Evolutionary conservation across 768 basidiomycete species (phyloP).

Genomic region (Stropharia rugosoannulata): DNA sequence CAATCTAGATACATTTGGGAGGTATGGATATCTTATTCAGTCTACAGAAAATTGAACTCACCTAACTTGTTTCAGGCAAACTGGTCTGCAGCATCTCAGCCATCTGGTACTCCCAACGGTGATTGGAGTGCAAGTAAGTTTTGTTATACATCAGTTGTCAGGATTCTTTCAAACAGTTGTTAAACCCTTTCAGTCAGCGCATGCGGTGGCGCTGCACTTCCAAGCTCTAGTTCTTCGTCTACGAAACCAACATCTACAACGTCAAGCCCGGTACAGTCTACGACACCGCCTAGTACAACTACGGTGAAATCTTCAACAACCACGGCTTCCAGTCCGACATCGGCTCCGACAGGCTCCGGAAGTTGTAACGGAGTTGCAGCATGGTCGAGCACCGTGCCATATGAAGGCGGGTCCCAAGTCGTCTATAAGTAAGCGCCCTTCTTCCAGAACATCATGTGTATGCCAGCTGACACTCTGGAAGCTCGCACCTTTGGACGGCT

Average conservation of each 20-base stretch:
- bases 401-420: conserved; percentile 51
- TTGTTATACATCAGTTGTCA: background rate
- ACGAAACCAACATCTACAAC: conserved; percentile 16
- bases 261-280: background rate
- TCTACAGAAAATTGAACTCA: background rate
- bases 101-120: conserved; percentile 45
- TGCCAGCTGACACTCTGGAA: conserved; percentile 15
- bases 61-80: conserved; percentile 46
- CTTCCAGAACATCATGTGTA: conserved; percentile 3
- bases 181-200: conserved; percentile 44
- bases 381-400: conserved; percentile 48
- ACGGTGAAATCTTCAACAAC: background rate
- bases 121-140: conserved; percentile 66
- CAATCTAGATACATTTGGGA: conserved; percentile 58
- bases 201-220: conserved; percentile 36
- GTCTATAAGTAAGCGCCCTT: conserved; percentile 45
- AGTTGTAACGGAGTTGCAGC: conserved; percentile 48
- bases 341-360: conserved; percentile 31
- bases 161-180: conserved; percentile 1
- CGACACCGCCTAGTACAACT: background rate
- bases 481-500: conserved; percentile 43
- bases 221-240: conserved; percentile 21
- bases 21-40: conserved; percentile 33
- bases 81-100: conserved; percentile 51
- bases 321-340: conserved; percentile 18